A percentile compares a stretch with the other conserved stretches of the same genome.
Evolutionary conservation across 345 rosid genomes (phyloP).

Genomic region (Eucalyptus sp.): DNA sequence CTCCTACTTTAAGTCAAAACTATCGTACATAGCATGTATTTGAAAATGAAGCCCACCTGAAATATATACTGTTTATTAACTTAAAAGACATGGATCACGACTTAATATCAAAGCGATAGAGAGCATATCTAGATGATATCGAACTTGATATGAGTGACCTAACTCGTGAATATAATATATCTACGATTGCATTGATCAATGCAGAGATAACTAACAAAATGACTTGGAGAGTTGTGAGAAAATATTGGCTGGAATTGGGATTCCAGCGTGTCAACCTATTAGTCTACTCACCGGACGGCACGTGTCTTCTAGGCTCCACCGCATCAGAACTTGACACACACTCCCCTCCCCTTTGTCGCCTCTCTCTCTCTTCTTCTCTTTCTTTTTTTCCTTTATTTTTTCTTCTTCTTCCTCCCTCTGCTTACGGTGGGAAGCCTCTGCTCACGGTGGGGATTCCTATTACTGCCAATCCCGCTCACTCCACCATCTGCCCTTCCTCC

Average conservation of each 20-base stretch:
- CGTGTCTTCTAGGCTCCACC: accelerated
- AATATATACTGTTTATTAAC: neutral
- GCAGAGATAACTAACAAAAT: neutral
- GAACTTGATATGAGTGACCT: neutral
- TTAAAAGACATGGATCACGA: neutral
- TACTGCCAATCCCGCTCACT: too few species aligned
- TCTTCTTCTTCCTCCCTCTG: too few species aligned
- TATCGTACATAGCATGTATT: neutral
- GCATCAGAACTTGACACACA: too few species aligned
- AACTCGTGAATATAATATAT: neutral
- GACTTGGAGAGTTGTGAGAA: neutral
- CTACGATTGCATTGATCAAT: neutral
- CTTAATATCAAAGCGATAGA: neutral
- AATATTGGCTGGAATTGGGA: neutral
- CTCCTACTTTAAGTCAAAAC: neutral
- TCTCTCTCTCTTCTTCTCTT: too few species aligned
- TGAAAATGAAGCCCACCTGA: neutral
- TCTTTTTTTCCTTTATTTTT: too few species aligned
- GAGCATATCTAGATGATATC: neutral
- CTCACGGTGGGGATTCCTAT: too few species aligned
- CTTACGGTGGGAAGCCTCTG: too few species aligned
- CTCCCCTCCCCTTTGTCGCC: too few species aligned
- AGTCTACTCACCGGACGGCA: too few species aligned
- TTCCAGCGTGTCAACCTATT: too few species aligned
- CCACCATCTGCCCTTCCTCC: too few species aligned